Conservation (phyloP, 2,329 filamentous ascomycete species). For the Xylariaceae sp. region DNA sequence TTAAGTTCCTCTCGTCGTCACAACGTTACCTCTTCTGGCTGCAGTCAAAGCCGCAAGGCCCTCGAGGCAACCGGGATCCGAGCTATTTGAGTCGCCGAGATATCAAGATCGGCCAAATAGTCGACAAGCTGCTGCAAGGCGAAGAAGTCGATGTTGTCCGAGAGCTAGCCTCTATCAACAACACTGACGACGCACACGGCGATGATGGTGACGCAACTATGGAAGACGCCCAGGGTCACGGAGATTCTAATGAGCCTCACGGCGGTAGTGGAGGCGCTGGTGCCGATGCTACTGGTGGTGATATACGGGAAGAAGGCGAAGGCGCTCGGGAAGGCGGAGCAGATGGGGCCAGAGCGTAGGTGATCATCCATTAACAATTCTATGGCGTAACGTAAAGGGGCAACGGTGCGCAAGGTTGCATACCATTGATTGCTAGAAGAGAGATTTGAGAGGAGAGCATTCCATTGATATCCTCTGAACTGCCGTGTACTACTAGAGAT, state of each 20-base stretch:
- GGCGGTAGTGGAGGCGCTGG: constrained; percentile 80
- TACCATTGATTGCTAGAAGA: constrained; percentile 18
- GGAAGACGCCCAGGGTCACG: constrained; percentile 75
- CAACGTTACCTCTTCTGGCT: constrained; percentile 95
- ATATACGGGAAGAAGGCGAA: constrained; percentile 89
- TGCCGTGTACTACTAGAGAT: constrained; percentile 41
- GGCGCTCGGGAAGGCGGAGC: constrained; percentile 89
- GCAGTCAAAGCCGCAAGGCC: constrained; percentile 84
- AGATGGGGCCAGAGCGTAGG: constrained; percentile 99
- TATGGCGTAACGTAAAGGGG: constrained; percentile 37
- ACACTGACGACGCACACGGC: constrained; percentile 55
- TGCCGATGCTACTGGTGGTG: constrained; percentile 85
- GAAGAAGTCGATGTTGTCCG: constrained; percentile 82
- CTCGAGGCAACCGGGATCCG: constrained; percentile 63
- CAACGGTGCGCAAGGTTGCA: constrained; percentile 29
- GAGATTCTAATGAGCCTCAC: constrained; percentile 64
- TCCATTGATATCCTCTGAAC: constrained; percentile 19
- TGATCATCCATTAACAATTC: constrained; percentile 54
- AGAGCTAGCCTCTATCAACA: constrained; percentile 72
- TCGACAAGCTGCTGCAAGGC: constrained; percentile 83
- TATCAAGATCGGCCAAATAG: constrained; percentile 84
- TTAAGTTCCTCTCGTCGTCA: constrained; percentile 93
- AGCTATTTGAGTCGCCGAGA: constrained; percentile 86
- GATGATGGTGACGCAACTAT: constrained; percentile 78
- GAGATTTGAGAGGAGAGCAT: constrained; percentile 19